A percentile compares a stretch with the other conserved stretches of the same genome.
phyloP scores from a whole-genome alignment of 164 flowering plant species.

The Sextonia rubra region DNA sequence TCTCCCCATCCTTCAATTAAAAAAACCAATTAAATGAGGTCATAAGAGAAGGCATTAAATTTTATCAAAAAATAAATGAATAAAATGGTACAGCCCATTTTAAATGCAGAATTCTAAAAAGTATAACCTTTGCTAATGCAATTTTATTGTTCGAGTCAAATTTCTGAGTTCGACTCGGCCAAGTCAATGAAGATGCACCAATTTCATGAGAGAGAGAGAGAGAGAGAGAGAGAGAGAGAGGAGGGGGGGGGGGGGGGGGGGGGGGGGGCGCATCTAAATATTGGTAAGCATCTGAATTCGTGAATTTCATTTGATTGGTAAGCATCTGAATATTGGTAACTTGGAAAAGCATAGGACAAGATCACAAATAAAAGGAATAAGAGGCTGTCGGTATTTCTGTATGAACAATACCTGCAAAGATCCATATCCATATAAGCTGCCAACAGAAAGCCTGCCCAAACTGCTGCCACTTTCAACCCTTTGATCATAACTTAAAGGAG shows the following conservation, averaged over 20 bases:
- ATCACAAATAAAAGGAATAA: too few species aligned
- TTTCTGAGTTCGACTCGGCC: neutral
- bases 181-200: neutral
- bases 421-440: slow-evolving; percentile 74
- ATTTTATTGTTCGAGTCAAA: too few species aligned
- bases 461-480: slow-evolving; percentile 41
- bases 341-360: neutral
- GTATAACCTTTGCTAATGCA: too few species aligned
- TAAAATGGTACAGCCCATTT: neutral
- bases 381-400: neutral
- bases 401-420: slow-evolving; percentile 51
- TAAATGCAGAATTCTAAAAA: too few species aligned
- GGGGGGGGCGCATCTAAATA: too few species aligned
- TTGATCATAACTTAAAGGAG: slow-evolving; percentile 64
- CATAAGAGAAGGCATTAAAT: neutral
- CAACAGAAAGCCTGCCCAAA: slow-evolving; percentile 51
- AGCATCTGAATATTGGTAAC: neutral
- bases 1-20: slow-evolving; percentile 59
- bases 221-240: too few species aligned
- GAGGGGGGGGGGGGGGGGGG: too few species aligned
- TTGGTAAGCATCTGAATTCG: too few species aligned
- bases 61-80: neutral
- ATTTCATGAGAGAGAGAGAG: too few species aligned
- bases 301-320: neutral
- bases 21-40: neutral